A percentile compares a stretch with the other conserved stretches of the same genome.
phyloP scores from a whole-genome alignment of 352 stramenopile genomes.

The Globisporangium nagaii region DNA sequence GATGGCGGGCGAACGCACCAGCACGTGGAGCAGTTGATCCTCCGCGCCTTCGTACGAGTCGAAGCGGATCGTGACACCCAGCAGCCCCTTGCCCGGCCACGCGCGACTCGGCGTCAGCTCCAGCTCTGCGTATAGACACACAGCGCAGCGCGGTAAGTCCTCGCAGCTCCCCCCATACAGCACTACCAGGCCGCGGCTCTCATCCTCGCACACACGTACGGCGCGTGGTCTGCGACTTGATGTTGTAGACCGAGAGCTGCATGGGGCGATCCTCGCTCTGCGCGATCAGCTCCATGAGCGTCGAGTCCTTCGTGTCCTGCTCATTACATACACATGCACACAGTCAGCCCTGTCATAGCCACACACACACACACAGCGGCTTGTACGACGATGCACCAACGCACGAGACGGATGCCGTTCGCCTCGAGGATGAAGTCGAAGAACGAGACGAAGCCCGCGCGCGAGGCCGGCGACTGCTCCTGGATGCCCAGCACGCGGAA shows the following conservation, averaged over 20 bases:
- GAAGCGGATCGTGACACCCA: constrained; percentile 97
- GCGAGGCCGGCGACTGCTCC: constrained; percentile 88
- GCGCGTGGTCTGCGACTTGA: constrained; percentile 70
- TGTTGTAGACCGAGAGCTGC: constrained; percentile 70
- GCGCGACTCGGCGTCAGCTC: constrained; percentile 88
- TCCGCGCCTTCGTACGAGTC: constrained; percentile 95
- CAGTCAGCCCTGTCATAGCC: not conserved
- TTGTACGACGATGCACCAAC: not conserved
- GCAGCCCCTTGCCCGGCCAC: constrained; percentile 92
- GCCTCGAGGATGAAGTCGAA: constrained; percentile 97
- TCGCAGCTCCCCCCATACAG: too few species aligned
- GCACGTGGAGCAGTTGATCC: constrained; percentile 93
- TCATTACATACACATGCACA: not conserved
- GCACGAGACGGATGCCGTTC: constrained; percentile 85
- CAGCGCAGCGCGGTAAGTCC: too few species aligned
- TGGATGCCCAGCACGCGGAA: constrained; percentile 97
- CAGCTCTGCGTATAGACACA: constrained; percentile 30
- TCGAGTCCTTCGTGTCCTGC: constrained; percentile 81
- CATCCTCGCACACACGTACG: constrained; percentile 13
- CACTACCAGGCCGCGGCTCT: too few species aligned
- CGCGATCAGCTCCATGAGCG: constrained; percentile 91
- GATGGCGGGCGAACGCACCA: constrained; percentile 44
- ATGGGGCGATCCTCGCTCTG: constrained; percentile 74
- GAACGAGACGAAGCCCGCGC: constrained; percentile 94
- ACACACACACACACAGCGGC: too few species aligned